These are phyloP conservation scores for Pulveroboletus ravenelii DNA, from an alignment of 768 basidiomycete species.

Conservation along the genomic window DNA sequence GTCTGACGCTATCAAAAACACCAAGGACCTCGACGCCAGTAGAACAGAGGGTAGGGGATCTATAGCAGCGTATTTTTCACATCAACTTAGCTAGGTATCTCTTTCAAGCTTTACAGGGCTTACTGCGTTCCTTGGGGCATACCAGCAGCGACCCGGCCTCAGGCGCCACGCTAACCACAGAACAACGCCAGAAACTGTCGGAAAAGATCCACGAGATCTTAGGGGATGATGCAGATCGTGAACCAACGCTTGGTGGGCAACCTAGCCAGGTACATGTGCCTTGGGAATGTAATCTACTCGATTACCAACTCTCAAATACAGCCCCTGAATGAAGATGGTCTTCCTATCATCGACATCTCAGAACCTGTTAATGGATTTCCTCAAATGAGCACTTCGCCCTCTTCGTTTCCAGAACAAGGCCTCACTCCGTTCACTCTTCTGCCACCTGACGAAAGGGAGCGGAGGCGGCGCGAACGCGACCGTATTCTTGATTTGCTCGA, in stretches of 20 bases:
- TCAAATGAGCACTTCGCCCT: conserved; percentile 14
- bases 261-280: conserved; percentile 56
- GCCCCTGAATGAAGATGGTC: conserved; percentile 73
- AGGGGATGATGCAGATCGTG: conserved; percentile 40
- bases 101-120: conserved; percentile 35
- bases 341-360: conserved; percentile 73
- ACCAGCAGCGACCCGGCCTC: conserved; percentile 2
- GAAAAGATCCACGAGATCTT: conserved; percentile 54
- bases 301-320: conserved; percentile 29
- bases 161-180: conserved; percentile 35
- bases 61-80: neutral
- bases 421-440: conserved; percentile 46
- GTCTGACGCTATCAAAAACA: conserved; percentile 15
- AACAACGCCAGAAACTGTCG: conserved; percentile 51
- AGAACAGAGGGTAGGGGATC: conserved; percentile 36
- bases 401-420: conserved; percentile 37
- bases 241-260: conserved; percentile 40
- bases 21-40: conserved; percentile 29
- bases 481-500: conserved; percentile 65
- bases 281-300: conserved; percentile 14
- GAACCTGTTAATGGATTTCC: conserved; percentile 44
- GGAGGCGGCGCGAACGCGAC: conserved; percentile 54
- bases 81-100: conserved; percentile 7
- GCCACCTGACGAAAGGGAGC: conserved; percentile 43
- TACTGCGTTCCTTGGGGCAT: conserved; percentile 36